Base-by-base conservation (phyloP, 2,329 filamentous ascomycete species). In the Botrytis pseudocinerea region DNA sequence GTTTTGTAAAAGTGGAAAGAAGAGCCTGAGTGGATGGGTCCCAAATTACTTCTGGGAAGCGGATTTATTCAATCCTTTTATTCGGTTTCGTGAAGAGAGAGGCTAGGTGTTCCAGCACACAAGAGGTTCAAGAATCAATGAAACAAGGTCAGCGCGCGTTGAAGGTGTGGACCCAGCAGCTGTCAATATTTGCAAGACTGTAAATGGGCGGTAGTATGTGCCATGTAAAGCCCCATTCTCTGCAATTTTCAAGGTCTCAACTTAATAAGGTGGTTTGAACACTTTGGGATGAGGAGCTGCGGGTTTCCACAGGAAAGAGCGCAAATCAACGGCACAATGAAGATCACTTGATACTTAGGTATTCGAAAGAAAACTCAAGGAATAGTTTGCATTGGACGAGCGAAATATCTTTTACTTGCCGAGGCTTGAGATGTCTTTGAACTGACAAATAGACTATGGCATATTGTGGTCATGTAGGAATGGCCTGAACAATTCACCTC, bases 1-100 rank as follows among this genome's bases (percentile, higher is more conserved):
- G 70, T 54, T 61, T 72, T 14, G 10, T 72, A n/a, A 51, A 2
- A 32, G 70, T 61, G 54, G 40, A 42, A 69, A 5, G 14, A 46
- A 44, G 20, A 69, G 42, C 16, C 28, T 48, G 54, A 68, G 28
- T 18, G 5, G 68, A n/a, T 16, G 25, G 25, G n/a, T 25, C 10
- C 10, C 10, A 54, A 32, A 2, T 61, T 20, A 12, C 32, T 51
- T 51, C 32, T 51, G 3, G 10, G 25, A 65, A 44, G 4, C 25
- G n/a, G 60, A 40, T 9, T 28, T 68, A 3, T n/a, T 38, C 8
- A 32, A 28, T 35, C 7, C 64, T 66, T 59, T 71, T 57, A 68
- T 44, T 40, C 12, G 16, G 14, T 22, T n/a, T 38, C 35, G 38
- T 25, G 5, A 10, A 9, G 12, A 18, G 32, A 51, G 28, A 42